phyloP scores from a whole-genome alignment of 2,329 filamentous ascomycete species.

The Colletotrichum navitas region DNA sequence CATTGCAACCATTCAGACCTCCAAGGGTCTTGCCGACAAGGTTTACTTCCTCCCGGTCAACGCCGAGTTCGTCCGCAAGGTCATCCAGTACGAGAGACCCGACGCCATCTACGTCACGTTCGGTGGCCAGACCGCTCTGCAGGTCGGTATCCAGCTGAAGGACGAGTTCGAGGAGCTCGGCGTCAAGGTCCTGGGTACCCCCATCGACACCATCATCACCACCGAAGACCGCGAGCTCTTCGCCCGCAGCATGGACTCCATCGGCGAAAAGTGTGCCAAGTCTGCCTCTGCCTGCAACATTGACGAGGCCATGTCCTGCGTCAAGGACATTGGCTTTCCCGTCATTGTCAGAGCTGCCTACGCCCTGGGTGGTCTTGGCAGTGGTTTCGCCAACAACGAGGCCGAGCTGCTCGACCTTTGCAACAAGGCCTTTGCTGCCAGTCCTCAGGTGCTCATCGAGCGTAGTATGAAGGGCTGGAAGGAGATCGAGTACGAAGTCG shows the following conservation, averaged over 20 bases:
- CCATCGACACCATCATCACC: conserved; percentile 97
- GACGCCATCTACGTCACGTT: conserved; percentile 99
- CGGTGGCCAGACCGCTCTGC: conserved; percentile 96
- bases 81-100: conserved; percentile 93
- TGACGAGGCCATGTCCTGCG: conserved; percentile 88
- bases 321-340: conserved; percentile 93
- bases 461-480: conserved; percentile 99
- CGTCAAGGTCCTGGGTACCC: conserved; percentile 94
- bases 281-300: conserved; percentile 91
- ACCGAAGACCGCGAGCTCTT: conserved; percentile 98
- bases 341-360: conserved; percentile 98
- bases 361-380: conserved; percentile 92
- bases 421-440: conserved; percentile 93
- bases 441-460: conserved; percentile 96
- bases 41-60: conserved; percentile 99
- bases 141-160: conserved; percentile 96
- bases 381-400: conserved; percentile 93
- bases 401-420: conserved; percentile 87
- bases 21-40: conserved; percentile 96
- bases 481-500: conserved; percentile 98
- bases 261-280: conserved; percentile 97
- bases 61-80: conserved; percentile 96
- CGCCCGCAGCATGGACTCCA: conserved; percentile 97
- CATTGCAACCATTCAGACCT: conserved; percentile 98
- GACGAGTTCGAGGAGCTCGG: conserved; percentile 95